These are phyloP conservation scores for Verbascum thapsus DNA, from an alignment of 257 asterid genomes.

Conservation along the genomic window DNA sequence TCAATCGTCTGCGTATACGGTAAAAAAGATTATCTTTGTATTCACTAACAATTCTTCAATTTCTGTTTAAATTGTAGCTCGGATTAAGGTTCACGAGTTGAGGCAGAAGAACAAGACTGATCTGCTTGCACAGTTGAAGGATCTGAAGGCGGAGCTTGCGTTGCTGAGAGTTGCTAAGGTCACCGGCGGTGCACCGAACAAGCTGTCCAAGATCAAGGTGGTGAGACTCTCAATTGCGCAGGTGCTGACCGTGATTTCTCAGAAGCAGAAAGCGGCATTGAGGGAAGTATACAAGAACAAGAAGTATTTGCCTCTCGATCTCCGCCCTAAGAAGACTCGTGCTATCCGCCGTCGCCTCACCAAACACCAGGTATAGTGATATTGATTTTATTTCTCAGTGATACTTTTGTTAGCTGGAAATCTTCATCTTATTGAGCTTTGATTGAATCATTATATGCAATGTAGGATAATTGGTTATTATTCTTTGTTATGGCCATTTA, in stretches of 20 bases:
- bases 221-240: slow-evolving; percentile 75
- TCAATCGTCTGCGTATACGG: too few species aligned
- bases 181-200: slow-evolving; percentile 61
- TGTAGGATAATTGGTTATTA: too few species aligned
- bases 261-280: slow-evolving; percentile 68
- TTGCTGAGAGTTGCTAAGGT: slow-evolving; percentile 71
- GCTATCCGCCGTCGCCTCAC: slow-evolving; percentile 82
- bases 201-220: slow-evolving; percentile 59
- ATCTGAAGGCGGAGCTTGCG: slow-evolving; percentile 71
- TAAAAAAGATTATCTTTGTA: too few species aligned
- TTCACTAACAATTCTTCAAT: not conserved
- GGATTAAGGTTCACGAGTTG: slow-evolving; percentile 77
- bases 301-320: slow-evolving; percentile 74
- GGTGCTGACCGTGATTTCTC: slow-evolving; percentile 76
- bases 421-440: too few species aligned
- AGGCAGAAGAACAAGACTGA: slow-evolving; percentile 61
- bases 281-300: slow-evolving; percentile 71
- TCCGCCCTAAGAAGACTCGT: slow-evolving; percentile 80
- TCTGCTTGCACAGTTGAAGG: slow-evolving; percentile 69
- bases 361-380: slow-evolving; percentile 73
- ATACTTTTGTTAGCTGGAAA: too few species aligned
- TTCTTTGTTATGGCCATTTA: too few species aligned
- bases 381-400: too few species aligned
- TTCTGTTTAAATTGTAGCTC: slow-evolving; percentile 39
- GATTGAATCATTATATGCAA: too few species aligned